Percentiles rank a stretch among this genome's conserved stretches.
Conservation (phyloP, 2,329 filamentous ascomycete species). For the Hysterium pulicare region DNA sequence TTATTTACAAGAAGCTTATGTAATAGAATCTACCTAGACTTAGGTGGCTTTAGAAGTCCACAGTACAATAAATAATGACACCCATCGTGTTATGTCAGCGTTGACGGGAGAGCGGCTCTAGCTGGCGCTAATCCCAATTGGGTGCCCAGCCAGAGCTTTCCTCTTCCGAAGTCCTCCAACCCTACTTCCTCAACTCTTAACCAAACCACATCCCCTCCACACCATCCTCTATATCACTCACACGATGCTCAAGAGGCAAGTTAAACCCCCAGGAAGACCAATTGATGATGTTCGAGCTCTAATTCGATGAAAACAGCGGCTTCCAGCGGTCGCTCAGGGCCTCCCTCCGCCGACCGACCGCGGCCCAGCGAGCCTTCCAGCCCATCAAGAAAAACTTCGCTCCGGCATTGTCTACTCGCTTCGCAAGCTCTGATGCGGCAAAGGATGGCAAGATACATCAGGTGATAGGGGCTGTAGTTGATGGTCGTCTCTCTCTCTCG, state of each 20-base stretch:
- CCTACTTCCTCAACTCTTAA: slow-evolving; percentile 23
- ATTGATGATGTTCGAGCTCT: slow-evolving; percentile 38
- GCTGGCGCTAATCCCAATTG: too few relatives aligned
- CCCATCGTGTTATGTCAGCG: too few relatives aligned
- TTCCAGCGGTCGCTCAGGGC: slow-evolving; percentile 63
- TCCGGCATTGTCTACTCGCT: slow-evolving; percentile 58
- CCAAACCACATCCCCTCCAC: slow-evolving; percentile 33
- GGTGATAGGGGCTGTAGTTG: slow-evolving; percentile 98
- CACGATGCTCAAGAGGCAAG: slow-evolving; percentile 63
- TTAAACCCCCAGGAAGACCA: slow-evolving; percentile 20
- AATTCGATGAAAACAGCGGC: slow-evolving; percentile 53
- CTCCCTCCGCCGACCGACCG: slow-evolving; percentile 56
- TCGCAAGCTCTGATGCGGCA: slow-evolving; percentile 57
- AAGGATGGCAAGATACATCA: slow-evolving; percentile 65
- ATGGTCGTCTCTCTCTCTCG: too few relatives aligned
- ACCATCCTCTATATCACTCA: slow-evolving; percentile 41
- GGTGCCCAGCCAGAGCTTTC: too few relatives aligned
- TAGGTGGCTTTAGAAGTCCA: too few relatives aligned
- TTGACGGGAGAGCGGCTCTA: too few relatives aligned
- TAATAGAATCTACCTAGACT: too few relatives aligned
- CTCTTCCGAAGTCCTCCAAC: slow-evolving; percentile 3
- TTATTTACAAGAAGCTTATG: too few relatives aligned
- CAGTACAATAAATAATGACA: too few relatives aligned
- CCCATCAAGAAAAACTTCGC: slow-evolving; percentile 56
- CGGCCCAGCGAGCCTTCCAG: slow-evolving; percentile 55